These are phyloP conservation scores for Micromonas pusilla DNA, from an alignment of 139 green algal genomes.

Conservation along the genomic window DNA sequence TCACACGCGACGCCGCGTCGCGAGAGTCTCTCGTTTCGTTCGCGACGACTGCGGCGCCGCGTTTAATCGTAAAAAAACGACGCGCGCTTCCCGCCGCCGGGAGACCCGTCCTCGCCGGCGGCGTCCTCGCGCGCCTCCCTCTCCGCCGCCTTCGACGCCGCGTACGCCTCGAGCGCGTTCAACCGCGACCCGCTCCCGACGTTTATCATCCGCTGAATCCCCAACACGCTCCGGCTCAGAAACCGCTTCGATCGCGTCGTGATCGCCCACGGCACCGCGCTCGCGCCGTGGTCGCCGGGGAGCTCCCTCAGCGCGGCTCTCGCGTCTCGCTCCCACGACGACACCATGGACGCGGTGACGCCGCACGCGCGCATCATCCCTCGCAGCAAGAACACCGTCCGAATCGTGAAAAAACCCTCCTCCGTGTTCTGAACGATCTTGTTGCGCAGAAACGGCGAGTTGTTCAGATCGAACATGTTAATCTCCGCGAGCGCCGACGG, in stretches of 20 bases:
- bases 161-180: slow-evolving; percentile 13
- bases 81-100: too few species aligned
- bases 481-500: slow-evolving; percentile 24
- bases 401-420: slow-evolving; percentile 24
- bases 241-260: neutral
- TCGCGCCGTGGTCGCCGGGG: too few species aligned
- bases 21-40: too few species aligned
- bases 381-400: slow-evolving; percentile 21
- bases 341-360: slow-evolving; percentile 3
- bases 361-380: slow-evolving; percentile 19
- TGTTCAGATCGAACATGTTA: slow-evolving; percentile 31
- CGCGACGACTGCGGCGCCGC: too few species aligned
- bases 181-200: neutral
- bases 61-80: too few species aligned
- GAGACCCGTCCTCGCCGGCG: too few species aligned
- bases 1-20: too few species aligned
- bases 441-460: slow-evolving; percentile 26
- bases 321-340: slow-evolving; percentile 10
- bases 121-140: too few species aligned
- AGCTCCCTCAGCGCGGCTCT: neutral
- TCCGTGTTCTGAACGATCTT: slow-evolving; percentile 22
- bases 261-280: neutral
- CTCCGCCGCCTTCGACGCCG: too few species aligned
- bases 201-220: neutral
- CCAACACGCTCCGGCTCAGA: neutral